Percentiles rank a stretch among this genome's conserved stretches.
Evolutionary conservation across 2,329 filamentous ascomycete species (phyloP).

Genomic region (Aspergillus nomiae): DNA sequence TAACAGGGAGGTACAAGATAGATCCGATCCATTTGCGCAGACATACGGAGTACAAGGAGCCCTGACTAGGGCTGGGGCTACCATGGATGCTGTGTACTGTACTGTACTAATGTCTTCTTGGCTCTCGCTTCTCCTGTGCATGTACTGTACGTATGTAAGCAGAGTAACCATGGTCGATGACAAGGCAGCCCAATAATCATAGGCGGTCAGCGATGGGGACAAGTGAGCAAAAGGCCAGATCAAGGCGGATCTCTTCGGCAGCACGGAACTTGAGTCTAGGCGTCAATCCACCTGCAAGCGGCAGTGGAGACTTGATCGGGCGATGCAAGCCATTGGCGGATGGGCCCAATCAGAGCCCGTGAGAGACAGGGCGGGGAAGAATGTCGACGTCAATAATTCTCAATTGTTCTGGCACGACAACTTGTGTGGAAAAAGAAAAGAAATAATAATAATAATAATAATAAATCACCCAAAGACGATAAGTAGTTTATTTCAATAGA

Average conservation of each 20-base stretch:
- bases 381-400: slow-evolving; percentile 18
- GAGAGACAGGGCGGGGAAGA: not conserved
- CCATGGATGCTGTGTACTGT: not conserved
- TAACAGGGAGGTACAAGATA: not conserved
- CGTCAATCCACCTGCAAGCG: slow-evolving; percentile 22
- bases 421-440: not conserved
- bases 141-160: slow-evolving; percentile 1
- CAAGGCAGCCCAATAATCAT: slow-evolving; percentile 4
- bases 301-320: slow-evolving; percentile 20
- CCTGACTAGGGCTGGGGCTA: not conserved
- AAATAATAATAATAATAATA: not conserved
- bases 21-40: not conserved
- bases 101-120: slow-evolving; percentile 1
- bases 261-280: slow-evolving; percentile 24
- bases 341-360: slow-evolving; percentile 13
- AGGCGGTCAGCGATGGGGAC: not conserved
- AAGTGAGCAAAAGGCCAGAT: slow-evolving; percentile 6
- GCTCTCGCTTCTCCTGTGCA: not conserved
- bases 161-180: not conserved
- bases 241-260: slow-evolving; percentile 20
- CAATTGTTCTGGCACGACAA: not conserved
- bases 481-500: not conserved
- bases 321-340: slow-evolving; percentile 16
- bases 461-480: not conserved
- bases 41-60: not conserved